These are phyloP conservation scores for Agaricus blazei DNA, from an alignment of 768 basidiomycete genomes.

Conservation along the genomic window DNA sequence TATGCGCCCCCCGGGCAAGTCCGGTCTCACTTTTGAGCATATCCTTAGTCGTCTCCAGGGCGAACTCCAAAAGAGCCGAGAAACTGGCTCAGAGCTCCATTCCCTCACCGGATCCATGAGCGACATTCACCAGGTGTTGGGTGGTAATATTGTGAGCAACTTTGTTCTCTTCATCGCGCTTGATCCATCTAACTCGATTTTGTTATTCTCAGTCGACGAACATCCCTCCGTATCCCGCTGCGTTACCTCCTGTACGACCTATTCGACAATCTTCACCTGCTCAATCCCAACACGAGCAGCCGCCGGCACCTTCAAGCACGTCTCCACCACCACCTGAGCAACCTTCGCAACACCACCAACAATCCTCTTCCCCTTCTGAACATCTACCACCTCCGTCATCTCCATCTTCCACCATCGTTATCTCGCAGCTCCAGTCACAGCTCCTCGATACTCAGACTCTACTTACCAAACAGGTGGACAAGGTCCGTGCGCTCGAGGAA, in stretches of 20 bases:
- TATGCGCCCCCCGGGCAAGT: slow-evolving; percentile 72
- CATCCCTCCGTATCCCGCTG: slow-evolving; percentile 57
- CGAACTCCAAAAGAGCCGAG: slow-evolving; percentile 93
- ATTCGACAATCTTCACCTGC: slow-evolving; percentile 22
- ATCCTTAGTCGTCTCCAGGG: slow-evolving; percentile 84
- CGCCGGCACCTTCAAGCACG: slow-evolving; percentile 1
- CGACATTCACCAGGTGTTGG: slow-evolving; percentile 90
- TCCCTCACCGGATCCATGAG: slow-evolving; percentile 73
- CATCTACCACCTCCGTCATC: slow-evolving; percentile 28
- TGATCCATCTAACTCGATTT: background rate
- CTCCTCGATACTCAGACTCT: slow-evolving; percentile 80
- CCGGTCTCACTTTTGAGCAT: slow-evolving; percentile 88
- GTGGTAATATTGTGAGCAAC: slow-evolving; percentile 67
- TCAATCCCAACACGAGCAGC: background rate
- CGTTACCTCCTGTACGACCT: slow-evolving; percentile 62
- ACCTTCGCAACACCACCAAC: slow-evolving; percentile 20
- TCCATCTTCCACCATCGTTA: slow-evolving; percentile 20
- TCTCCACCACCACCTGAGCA: slow-evolving; percentile 18
- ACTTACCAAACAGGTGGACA: slow-evolving; percentile 74
- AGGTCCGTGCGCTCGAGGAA: slow-evolving; percentile 75
- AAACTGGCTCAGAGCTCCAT: slow-evolving; percentile 84
- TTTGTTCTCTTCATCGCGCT: background rate
- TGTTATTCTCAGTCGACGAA: slow-evolving; percentile 44
- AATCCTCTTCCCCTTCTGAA: slow-evolving; percentile 19
- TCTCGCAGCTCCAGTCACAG: slow-evolving; percentile 72